Evolutionary conservation across 2,329 filamentous ascomycete species (phyloP), one percentile per base, ranked within the genome.

Genomic region (Penicillium sp.): DNA sequence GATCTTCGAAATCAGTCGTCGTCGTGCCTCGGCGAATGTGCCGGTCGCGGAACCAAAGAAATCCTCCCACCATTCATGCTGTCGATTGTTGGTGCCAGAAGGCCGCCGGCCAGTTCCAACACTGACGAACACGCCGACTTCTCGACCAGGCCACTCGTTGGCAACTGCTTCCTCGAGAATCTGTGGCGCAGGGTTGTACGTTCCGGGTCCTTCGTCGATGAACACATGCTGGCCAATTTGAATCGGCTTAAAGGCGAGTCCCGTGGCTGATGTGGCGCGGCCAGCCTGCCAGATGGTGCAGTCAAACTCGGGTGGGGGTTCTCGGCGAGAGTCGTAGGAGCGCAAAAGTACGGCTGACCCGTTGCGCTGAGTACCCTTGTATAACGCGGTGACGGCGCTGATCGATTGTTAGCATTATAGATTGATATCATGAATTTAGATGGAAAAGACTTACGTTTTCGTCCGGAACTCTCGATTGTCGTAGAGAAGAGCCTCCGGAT

Each of bases 281-380:
- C 95, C 95, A 4, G 95, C 95, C 79, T 99, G 90, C 95, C 95
- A 99, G 60, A 99, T 95, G 50, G 90, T 96, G 78, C 93, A 97
- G 73, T 97, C 91, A 64, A 92, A 94, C 76, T 97, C 93, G 2
- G 94, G 91, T 0, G 93, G 86, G 0, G 93, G 91, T 76, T 98
- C 95, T 76, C 91, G 92, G 71, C 94, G 87, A 17, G 95, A 98
- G 76, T 98, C 94, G 78, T 99, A 99, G 1, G 94, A 98, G 67
- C 95, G 89, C 59, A 99, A 82, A 62, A 98, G 78, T 9, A 89
- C 89, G 2, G 93, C 85, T 1, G 87, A 83, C 7, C 86, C 86
- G 42, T 87, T 87, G 68, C 86, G 88, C 3, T 84, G 84, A 0
- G 92, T 93, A 49, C 92, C 93, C 79, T 92, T 93, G 77, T 96